A percentile compares a stretch with the other conserved stretches of the same genome.
These are phyloP conservation scores for Piper betle DNA, from an alignment of 164 flowering plant species.

Conservation along the genomic window DNA sequence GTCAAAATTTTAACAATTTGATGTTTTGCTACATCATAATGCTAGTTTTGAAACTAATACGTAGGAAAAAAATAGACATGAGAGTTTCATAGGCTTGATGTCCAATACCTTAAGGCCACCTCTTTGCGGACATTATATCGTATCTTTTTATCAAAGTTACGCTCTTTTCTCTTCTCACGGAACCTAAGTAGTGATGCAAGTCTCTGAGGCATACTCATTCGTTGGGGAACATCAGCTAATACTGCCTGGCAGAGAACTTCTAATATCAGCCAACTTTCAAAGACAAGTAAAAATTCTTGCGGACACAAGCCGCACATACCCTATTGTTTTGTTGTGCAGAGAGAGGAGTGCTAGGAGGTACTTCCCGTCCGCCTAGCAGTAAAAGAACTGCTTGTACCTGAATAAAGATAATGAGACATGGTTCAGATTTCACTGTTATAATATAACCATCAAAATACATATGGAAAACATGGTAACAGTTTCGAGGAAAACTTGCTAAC, in stretches of 20 bases:
- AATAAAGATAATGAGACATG: neutral
- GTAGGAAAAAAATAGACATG: neutral
- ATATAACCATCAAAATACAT: too few species aligned
- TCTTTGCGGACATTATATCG: constrained; percentile 15
- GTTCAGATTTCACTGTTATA: neutral
- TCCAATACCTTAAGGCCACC: constrained; percentile 12
- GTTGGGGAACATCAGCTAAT: constrained; percentile 7
- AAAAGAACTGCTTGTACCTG: constrained; percentile 67
- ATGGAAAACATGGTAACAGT: neutral
- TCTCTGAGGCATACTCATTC: constrained; percentile 9
- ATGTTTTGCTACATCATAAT: neutral
- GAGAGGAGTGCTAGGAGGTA: constrained; percentile 18
- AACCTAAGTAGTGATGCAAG: constrained; percentile 11
- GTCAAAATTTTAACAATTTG: neutral
- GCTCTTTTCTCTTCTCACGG: constrained; percentile 15
- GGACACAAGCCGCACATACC: constrained; percentile 20
- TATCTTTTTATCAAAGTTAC: constrained; percentile 12
- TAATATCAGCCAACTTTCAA: neutral
- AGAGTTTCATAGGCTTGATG: neutral
- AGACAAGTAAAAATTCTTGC: neutral
- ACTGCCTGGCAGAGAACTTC: constrained; percentile 8
- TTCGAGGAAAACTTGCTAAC: neutral
- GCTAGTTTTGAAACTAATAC: neutral
- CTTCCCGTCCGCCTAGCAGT: constrained; percentile 56
- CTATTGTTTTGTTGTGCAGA: constrained; percentile 22